phyloP scores from a whole-genome alignment of 495 filamentous ascomycete species.

The Tuber calosporum region DNA sequence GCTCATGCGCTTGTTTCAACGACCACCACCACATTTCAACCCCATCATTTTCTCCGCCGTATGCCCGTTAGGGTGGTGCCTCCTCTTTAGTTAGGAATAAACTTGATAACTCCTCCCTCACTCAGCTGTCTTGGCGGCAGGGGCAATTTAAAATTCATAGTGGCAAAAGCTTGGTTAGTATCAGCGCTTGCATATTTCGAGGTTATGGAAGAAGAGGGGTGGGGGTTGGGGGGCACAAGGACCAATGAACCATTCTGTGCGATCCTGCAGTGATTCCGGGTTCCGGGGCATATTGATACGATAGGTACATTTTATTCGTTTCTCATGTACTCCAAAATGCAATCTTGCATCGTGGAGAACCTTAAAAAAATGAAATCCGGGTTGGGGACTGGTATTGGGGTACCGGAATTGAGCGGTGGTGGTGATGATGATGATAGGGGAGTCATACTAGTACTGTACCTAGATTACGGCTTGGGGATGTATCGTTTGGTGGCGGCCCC shows the following conservation, averaged over 20 bases:
- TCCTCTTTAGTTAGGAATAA: no score
- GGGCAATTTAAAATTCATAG: background rate
- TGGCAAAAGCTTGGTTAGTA: background rate
- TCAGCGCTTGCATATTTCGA: background rate
- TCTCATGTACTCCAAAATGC: no score
- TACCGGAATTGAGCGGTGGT: no score
- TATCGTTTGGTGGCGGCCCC: no score
- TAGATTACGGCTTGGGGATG: no score
- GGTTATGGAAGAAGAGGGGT: background rate
- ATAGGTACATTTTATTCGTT: background rate
- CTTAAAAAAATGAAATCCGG: no score
- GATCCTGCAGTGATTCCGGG: background rate
- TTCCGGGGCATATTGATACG: background rate
- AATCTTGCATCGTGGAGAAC: no score
- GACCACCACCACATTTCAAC: background rate
- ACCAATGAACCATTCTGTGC: background rate
- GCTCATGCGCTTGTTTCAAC: background rate
- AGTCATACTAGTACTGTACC: no score
- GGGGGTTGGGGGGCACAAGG: background rate
- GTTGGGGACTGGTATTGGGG: no score
- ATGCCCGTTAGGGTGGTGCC: background rate
- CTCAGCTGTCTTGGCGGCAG: no score
- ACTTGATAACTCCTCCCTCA: no score
- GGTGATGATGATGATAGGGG: no score
- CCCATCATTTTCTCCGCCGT: background rate